Evolutionary conservation across 176 grass and related monocot species (phyloP).

Genomic region (Oryza australiensis): DNA sequence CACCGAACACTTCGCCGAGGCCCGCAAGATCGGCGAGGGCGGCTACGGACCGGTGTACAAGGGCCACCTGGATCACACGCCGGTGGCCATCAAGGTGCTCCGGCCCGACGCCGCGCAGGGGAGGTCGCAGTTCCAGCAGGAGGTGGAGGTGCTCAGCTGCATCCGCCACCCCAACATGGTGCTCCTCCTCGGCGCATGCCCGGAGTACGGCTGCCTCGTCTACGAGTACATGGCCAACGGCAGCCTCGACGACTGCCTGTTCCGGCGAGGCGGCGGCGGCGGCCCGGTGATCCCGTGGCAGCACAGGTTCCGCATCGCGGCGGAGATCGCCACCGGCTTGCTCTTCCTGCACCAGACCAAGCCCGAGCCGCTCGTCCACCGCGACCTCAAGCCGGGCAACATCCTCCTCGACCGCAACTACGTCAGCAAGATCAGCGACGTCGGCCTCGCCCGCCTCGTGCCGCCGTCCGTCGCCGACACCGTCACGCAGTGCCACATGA

Average conservation of each 20-base stretch:
- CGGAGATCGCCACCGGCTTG: slow-evolving; percentile 80
- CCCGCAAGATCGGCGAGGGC: slow-evolving; percentile 84
- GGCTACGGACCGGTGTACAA: slow-evolving; percentile 92
- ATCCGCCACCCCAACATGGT: slow-evolving; percentile 97
- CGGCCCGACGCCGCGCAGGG: slow-evolving; percentile 87
- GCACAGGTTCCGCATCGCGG: slow-evolving; percentile 83
- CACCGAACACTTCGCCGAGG: slow-evolving; percentile 66
- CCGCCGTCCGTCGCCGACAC: slow-evolving; percentile 67
- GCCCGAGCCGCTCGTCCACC: slow-evolving; percentile 88
- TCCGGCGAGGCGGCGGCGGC: slow-evolving; percentile 46
- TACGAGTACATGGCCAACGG: slow-evolving; percentile 97
- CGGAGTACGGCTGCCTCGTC: slow-evolving; percentile 88
- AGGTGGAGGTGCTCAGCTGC: slow-evolving; percentile 92
- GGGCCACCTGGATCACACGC: slow-evolving; percentile 81
- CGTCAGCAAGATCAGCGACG: slow-evolving; percentile 96
- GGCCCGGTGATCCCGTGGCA: slow-evolving; percentile 63
- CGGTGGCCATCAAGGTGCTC: slow-evolving; percentile 88
- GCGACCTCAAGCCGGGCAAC: slow-evolving; percentile 87
- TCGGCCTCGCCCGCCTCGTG: slow-evolving; percentile 83
- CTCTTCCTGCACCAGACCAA: slow-evolving; percentile 93
- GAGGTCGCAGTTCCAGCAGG: slow-evolving; percentile 88
- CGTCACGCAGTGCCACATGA: slow-evolving; percentile 90
- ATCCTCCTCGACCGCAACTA: slow-evolving; percentile 91
- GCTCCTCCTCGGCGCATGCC: slow-evolving; percentile 87
- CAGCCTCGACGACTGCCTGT: slow-evolving; percentile 87